Conservation (phyloP, 2,329 filamentous ascomycete species). For the Ceratocystis cubensis region DNA sequence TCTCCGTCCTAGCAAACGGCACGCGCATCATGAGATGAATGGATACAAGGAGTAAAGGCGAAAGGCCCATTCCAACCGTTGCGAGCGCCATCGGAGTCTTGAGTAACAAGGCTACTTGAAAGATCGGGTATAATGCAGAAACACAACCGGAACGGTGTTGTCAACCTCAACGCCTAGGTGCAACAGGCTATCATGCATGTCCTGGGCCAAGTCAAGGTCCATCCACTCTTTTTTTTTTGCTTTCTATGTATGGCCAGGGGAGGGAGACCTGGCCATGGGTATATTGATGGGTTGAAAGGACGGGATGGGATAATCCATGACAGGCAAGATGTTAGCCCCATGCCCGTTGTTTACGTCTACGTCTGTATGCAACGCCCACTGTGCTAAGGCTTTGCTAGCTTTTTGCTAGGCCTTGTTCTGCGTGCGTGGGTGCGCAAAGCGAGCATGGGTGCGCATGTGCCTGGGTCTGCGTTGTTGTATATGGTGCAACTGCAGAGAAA, state of each 20-base stretch:
- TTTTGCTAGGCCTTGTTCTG: neutral
- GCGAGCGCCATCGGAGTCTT: too few species aligned
- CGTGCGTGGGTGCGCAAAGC: neutral
- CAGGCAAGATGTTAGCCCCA: neutral
- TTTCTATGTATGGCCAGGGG: neutral
- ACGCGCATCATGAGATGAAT: neutral
- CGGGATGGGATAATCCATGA: slow-evolving; percentile 1
- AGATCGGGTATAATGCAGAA: neutral
- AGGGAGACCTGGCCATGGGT: neutral
- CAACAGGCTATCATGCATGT: neutral
- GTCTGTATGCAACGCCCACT: too few species aligned
- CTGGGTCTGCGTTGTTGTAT: too few species aligned
- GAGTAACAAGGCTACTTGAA: neutral
- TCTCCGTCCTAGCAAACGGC: neutral
- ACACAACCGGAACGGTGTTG: neutral
- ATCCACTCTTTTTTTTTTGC: neutral
- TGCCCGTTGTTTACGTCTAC: neutral
- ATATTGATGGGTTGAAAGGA: neutral
- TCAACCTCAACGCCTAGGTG: neutral
- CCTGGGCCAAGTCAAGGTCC: neutral
- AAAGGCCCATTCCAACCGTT: too few species aligned
- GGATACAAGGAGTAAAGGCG: neutral
- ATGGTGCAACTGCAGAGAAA: neutral
- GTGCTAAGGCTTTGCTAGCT: too few species aligned
- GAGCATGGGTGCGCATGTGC: neutral